Evolutionary conservation across 345 rosid genomes (phyloP), one percentile per base, ranked within the genome.

Genomic region (Camelina sativa): DNA sequence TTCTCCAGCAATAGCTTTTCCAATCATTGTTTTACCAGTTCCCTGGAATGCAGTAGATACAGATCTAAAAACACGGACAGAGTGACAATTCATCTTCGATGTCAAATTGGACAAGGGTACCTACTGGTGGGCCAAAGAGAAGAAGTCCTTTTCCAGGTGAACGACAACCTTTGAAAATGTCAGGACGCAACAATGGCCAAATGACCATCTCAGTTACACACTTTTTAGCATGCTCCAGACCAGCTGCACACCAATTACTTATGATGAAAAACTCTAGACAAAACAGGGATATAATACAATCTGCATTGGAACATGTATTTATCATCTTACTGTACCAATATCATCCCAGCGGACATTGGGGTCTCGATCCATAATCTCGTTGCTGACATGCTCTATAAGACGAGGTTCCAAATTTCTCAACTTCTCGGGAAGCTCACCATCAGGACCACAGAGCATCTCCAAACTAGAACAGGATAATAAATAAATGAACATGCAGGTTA

Each of bases 1-100:
- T 83, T 95, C 97, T 76, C 99, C 99, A 65, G 97, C 99, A 69
- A 95, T 92, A 80, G 99, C 99, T 86, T 94, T 95, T 67, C 99
- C 97, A 15, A 92, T 95, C 97, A 95, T 95, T 12, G 97, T 95
- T 83, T 95, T 95, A 32, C 99, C 97, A 10, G 97, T 95, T 71
- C 98, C 98, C 98, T 94, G 74, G 16, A 35, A 79, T 28, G 76
- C 46, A 73, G 67, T 28, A 79, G 69, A 57, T 43, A 35, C 58
- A 48, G 12, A 62, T 9, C 19, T 79, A 56, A 65, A 72, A 62
- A 32, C 40, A 77, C 54, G 55, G 59, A 43, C 44, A n/a, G 7
- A 28, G 8, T 28, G 66, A 72, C 52, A 13, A 25, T 54, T 8
- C 51, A 59, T 75, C 57, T 55, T 72, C 65, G 37, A 28, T 59